These are phyloP conservation scores for Agrostemma githago DNA, from an alignment of 148 eudicot species.

Conservation along the genomic window DNA sequence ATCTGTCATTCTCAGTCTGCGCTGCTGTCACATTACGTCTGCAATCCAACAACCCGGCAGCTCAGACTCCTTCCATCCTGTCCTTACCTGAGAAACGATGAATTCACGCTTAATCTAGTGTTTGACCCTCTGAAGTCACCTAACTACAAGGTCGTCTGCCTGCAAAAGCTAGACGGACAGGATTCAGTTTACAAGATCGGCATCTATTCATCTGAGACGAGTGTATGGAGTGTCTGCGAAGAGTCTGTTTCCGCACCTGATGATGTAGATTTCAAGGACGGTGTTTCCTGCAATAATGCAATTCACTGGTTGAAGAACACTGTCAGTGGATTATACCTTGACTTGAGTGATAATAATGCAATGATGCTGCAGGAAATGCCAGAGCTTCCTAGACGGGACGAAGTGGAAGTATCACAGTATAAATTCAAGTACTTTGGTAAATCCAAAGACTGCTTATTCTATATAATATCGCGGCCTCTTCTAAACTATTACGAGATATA, in stretches of 20 bases:
- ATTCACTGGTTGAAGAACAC: slow-evolving; percentile 25
- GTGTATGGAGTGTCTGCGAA: slow-evolving; percentile 7
- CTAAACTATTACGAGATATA: slow-evolving; percentile 14
- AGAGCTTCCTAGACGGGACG: slow-evolving; percentile 22
- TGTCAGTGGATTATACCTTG: slow-evolving; percentile 16
- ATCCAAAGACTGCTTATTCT: slow-evolving; percentile 13
- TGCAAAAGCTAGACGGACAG: slow-evolving; percentile 2
- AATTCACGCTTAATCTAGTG: slow-evolving; percentile 6
- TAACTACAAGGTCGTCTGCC: slow-evolving; percentile 21
- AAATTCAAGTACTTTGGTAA: slow-evolving; percentile 24
- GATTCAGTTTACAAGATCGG: slow-evolving; percentile 5
- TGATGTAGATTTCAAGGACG: slow-evolving; percentile 14
- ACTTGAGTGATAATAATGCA: slow-evolving; percentile 4
- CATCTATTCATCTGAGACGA: slow-evolving; percentile 20
- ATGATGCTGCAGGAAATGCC: slow-evolving; percentile 19
- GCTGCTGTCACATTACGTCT: slow-evolving; percentile 7
- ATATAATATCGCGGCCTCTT: slow-evolving; percentile 7
- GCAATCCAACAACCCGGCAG: slow-evolving; percentile 16
- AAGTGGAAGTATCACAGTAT: background rate
- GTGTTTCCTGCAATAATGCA: slow-evolving; percentile 20
- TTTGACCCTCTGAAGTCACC: slow-evolving; percentile 23
- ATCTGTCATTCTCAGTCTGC: slow-evolving; percentile 17
- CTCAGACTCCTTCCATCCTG: slow-evolving; percentile 16
- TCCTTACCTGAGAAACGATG: background rate
- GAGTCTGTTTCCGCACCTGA: slow-evolving; percentile 9